Evolutionary conservation across 768 basidiomycete genomes (phyloP).

Genomic region (Boletus vermiculosoides): DNA sequence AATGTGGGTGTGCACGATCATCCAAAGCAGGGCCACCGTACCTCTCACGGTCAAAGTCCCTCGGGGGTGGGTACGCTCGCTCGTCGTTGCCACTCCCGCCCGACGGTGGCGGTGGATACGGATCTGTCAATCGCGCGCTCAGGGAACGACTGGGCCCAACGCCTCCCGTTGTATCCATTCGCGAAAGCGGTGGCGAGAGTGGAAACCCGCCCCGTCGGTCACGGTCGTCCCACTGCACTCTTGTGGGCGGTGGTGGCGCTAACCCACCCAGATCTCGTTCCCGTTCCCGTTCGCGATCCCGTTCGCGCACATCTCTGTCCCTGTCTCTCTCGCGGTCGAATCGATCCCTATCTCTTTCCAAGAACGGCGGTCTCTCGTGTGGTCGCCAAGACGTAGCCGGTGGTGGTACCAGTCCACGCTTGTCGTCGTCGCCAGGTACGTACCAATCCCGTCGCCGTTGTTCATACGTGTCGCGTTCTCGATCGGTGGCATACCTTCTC

Average conservation of each 20-base stretch:
- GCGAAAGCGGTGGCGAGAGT: conserved; percentile 21
- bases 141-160: conserved; percentile 22
- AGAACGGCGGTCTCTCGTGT: conserved; percentile 35
- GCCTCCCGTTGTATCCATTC: conserved; percentile 13
- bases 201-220: conserved; percentile 35
- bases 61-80: conserved; percentile 22
- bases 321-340: conserved; percentile 39
- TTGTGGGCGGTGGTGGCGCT: conserved; percentile 19
- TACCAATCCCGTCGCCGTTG: conserved; percentile 31
- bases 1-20: conserved; percentile 3
- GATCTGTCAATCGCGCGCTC: conserved; percentile 31
- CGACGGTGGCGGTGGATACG: conserved; percentile 12
- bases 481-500: conserved; percentile 31
- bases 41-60: conserved; percentile 33
- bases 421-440: conserved; percentile 41
- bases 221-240: conserved; percentile 40
- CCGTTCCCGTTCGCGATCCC: conserved; percentile 36
- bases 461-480: conserved; percentile 34
- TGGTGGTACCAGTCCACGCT: conserved; percentile 23
- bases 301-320: conserved; percentile 32
- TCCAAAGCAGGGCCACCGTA: conserved; percentile 18
- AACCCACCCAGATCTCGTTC: conserved; percentile 12
- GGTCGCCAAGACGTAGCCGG: conserved; percentile 24
- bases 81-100: conserved; percentile 17
- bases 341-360: conserved; percentile 38